phyloP scores from a whole-genome alignment of 148 eudicot species.

The Spergularia bocconei region DNA sequence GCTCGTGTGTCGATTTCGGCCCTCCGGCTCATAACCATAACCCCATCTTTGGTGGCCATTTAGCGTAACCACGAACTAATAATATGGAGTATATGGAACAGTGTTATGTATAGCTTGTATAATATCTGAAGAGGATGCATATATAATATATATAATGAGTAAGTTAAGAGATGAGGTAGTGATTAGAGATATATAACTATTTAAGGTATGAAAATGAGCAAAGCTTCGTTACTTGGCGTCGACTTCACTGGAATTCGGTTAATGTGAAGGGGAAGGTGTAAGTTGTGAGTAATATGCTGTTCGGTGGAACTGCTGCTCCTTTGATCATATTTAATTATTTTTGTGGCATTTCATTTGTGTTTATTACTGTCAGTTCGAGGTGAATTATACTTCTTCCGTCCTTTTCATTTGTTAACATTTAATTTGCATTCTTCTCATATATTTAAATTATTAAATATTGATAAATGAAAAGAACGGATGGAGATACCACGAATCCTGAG shows the following conservation, averaged over 20 bases:
- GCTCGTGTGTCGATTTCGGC: conserved; percentile 74
- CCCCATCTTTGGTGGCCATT: conserved; percentile 23
- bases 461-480: no score
- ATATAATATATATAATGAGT: neutral
- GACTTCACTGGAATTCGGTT: conserved; percentile 71
- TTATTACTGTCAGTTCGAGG: no score
- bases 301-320: neutral
- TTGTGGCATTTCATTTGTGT: no score
- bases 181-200: neutral
- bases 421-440: no score
- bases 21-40: conserved; percentile 28
- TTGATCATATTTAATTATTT: no score
- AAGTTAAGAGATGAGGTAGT: neutral
- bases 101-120: neutral
- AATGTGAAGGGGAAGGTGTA: conserved; percentile 17
- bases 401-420: no score
- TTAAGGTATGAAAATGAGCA: neutral
- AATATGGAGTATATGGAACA: neutral
- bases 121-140: neutral
- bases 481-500: no score
- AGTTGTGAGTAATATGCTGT: conserved; percentile 24
- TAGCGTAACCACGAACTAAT: neutral
- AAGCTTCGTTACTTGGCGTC: conserved; percentile 78
- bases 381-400: no score
- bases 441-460: no score